A percentile compares a stretch with the other conserved stretches of the same genome.
Evolutionary conservation across 2,329 filamentous ascomycete genomes (phyloP).

Genomic region (Diaporthe aspalathi): DNA sequence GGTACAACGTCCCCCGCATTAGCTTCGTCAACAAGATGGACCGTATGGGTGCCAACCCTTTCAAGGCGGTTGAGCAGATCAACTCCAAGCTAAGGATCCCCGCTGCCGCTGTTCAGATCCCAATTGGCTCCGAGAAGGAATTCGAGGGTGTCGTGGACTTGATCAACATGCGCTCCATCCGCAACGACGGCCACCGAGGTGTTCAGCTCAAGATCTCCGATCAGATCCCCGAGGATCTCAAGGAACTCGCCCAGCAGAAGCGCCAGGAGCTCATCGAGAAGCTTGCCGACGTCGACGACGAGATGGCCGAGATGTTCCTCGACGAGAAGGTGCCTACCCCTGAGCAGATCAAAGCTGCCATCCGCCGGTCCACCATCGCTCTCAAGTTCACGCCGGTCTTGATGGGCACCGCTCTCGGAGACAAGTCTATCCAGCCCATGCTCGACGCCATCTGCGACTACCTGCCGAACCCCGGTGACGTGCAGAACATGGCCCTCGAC

Average conservation of each 20-base stretch:
- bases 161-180: constrained; percentile 91
- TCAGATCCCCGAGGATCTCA: constrained; percentile 84
- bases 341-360: constrained; percentile 89
- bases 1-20: constrained; percentile 95
- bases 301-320: constrained; percentile 94
- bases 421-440: constrained; percentile 95
- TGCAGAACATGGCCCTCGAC: constrained; percentile 90
- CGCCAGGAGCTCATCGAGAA: constrained; percentile 90
- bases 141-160: constrained; percentile 95
- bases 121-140: constrained; percentile 90
- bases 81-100: constrained; percentile 94
- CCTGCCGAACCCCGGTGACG: constrained; percentile 89
- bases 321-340: constrained; percentile 85
- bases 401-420: constrained; percentile 94
- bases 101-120: constrained; percentile 93
- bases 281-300: constrained; percentile 95
- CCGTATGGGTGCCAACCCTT: constrained; percentile 97
- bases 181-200: constrained; percentile 87
- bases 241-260: constrained; percentile 82
- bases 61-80: constrained; percentile 97
- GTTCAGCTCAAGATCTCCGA: constrained; percentile 81
- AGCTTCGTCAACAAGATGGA: constrained; percentile 99
- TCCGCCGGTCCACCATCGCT: constrained; percentile 88
- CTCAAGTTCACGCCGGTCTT: constrained; percentile 94
- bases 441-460: constrained; percentile 97